These are phyloP conservation scores for Colletotrichum liriopes DNA, from an alignment of 2,329 filamentous ascomycete species.

Conservation along the genomic window DNA sequence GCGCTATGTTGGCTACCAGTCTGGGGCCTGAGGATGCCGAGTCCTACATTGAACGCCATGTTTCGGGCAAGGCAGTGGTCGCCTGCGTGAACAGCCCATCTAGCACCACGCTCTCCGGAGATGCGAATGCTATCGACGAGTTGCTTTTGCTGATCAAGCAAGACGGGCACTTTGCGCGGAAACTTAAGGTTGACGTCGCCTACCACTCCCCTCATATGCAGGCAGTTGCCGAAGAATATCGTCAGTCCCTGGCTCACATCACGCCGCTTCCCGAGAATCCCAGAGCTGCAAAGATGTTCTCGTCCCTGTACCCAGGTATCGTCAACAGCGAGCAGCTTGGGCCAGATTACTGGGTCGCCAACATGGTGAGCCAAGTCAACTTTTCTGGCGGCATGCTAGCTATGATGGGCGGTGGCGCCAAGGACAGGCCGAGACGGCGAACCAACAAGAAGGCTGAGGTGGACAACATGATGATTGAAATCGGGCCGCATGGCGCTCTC, in stretches of 20 bases:
- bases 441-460: background rate
- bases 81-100: constrained; percentile 66
- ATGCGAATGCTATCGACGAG: constrained; percentile 59
- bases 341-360: constrained; percentile 23
- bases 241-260: background rate
- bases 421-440: too few relatives aligned
- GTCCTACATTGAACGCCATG: constrained; percentile 4
- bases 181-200: constrained; percentile 12
- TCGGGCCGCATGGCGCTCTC: constrained; percentile 19
- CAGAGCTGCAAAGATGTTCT: background rate
- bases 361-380: constrained; percentile 20
- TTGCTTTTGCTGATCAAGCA: constrained; percentile 54
- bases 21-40: background rate
- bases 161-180: constrained; percentile 8
- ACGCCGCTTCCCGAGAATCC: too few relatives aligned
- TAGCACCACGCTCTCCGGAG: constrained; percentile 67
- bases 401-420: too few relatives aligned
- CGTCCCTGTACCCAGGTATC: background rate
- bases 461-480: constrained; percentile 9
- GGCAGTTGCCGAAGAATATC: background rate
- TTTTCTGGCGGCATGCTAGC: background rate
- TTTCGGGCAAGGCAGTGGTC: background rate
- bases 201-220: constrained; percentile 27
- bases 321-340: background rate
- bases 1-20: background rate